Base-by-base conservation (phyloP, 306 rosid genomes). In the Vigna reflexopilosa region DNA sequence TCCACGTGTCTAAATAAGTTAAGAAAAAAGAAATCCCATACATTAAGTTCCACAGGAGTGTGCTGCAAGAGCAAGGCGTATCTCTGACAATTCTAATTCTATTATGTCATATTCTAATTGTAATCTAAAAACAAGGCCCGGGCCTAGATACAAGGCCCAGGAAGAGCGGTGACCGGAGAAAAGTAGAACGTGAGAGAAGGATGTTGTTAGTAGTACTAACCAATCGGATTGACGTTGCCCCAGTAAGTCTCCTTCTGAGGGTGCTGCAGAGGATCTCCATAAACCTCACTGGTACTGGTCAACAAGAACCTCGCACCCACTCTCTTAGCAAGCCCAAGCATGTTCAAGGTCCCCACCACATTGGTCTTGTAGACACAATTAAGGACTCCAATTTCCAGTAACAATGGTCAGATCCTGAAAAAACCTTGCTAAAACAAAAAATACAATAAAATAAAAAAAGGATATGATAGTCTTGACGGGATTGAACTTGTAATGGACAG, bases 221-320 rank as follows among this genome's bases (percentile, higher is more conserved):
- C 99, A 69, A 95, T 95, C 17, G 99, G 99, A 85, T 95, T 95
- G 78, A 95, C 99, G 89, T 95, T 95, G 80, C 99, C 99, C 99
- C 99, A 95, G 79, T 95, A 95, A 13, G 98, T 95, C 75, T 95
- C 99, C 71, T 91, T 93, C 88, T 95, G 99, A 64, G 99, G 99
- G 26, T 95, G 99, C 73, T 95, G 94, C 68, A 95, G 89, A 75
- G 99, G 99, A 85, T 95, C 99, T 7, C 99, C 99, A 75, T 95
- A 95, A 30, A 95, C 99, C 87, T 95, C 99, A 58, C 98, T 92
- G 57, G 99, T 95, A 81, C 99, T 95, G 2, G 99, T 95, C 24
- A 95, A 79, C 88, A 95, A 77, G 77, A 95, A 95, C 71, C 98
- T 81, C 0, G 99, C 99, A 0, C 99, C 99, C 4, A 95, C 90